Evolutionary conservation across 2,329 filamentous ascomycete genomes (phyloP).

Genomic region (Aspergillus aculeatinus): DNA sequence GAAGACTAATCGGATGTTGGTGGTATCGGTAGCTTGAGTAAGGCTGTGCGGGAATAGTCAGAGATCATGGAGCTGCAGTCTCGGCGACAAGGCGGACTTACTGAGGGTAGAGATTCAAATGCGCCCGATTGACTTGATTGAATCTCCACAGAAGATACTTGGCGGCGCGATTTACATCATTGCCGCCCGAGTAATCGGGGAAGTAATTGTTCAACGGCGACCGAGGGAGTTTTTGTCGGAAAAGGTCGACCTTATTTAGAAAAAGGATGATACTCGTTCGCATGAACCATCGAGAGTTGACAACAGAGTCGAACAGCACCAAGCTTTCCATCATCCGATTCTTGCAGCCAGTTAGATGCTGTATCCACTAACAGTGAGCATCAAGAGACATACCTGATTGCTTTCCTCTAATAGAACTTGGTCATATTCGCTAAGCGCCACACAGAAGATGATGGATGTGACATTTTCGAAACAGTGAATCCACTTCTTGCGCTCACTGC

Average conservation of each 20-base stretch:
- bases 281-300: conserved; percentile 99
- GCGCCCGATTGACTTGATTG: conserved; percentile 95
- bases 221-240: conserved; percentile 87
- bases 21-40: conserved; percentile 97
- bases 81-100: conserved; percentile 53
- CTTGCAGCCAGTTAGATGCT: conserved; percentile 45
- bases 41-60: conserved; percentile 59
- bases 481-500: conserved; percentile 99
- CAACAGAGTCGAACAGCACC: conserved; percentile 94
- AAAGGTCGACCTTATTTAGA: conserved; percentile 97
- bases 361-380: conserved; percentile 9
- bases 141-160: conserved; percentile 98
- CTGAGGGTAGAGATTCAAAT: conserved; percentile 97
- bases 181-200: conserved; percentile 94
- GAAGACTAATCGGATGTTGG: conserved; percentile 96
- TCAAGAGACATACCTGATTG: conserved; percentile 70
- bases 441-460: conserved; percentile 98
- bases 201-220: conserved; percentile 95
- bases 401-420: conserved; percentile 95
- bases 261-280: conserved; percentile 97
- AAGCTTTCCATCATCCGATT: conserved; percentile 99
- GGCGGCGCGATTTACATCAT: conserved; percentile 95
- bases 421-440: conserved; percentile 96
- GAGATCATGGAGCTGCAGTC: not conserved
- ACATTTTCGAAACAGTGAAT: conserved; percentile 99